phyloP scores from a whole-genome alignment of 2,329 filamentous ascomycete species.

The Colletotrichum godetiae region DNA sequence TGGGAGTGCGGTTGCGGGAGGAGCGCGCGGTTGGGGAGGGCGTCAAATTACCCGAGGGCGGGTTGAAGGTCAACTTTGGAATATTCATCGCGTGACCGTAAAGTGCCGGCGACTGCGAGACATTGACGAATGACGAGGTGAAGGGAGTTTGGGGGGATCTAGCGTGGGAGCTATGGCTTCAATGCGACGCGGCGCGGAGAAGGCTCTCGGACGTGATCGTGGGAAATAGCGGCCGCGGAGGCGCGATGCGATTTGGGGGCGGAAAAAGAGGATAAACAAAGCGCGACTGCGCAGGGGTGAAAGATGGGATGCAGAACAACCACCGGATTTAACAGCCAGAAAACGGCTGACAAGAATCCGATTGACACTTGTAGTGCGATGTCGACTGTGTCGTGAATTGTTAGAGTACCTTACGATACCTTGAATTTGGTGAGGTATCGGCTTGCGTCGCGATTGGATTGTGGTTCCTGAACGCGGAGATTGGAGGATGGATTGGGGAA shows the following conservation, averaged over 20 bases:
- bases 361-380: no score
- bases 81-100: not conserved
- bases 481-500: not conserved
- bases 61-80: conserved; percentile 5
- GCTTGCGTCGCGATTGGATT: conserved; percentile 1
- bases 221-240: not conserved
- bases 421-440: not conserved
- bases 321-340: not conserved
- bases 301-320: not conserved
- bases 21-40: not conserved
- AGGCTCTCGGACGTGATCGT: not conserved
- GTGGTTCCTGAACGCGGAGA: not conserved
- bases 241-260: not conserved
- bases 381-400: not conserved
- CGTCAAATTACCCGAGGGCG: conserved; percentile 1
- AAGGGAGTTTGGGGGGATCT: not conserved
- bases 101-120: not conserved
- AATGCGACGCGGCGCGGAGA: conserved; percentile 15
- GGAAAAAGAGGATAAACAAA: conserved; percentile 7
- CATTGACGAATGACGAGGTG: conserved; percentile 4
- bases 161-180: conserved; percentile 12
- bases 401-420: not conserved
- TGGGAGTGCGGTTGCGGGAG: not conserved
- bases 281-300: not conserved
- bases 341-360: not conserved